Percentiles rank a stretch among this genome's conserved stretches.
These are phyloP conservation scores for Inonotus obliquus DNA, from an alignment of 1,284 basidiomycete species.

Conservation along the genomic window DNA sequence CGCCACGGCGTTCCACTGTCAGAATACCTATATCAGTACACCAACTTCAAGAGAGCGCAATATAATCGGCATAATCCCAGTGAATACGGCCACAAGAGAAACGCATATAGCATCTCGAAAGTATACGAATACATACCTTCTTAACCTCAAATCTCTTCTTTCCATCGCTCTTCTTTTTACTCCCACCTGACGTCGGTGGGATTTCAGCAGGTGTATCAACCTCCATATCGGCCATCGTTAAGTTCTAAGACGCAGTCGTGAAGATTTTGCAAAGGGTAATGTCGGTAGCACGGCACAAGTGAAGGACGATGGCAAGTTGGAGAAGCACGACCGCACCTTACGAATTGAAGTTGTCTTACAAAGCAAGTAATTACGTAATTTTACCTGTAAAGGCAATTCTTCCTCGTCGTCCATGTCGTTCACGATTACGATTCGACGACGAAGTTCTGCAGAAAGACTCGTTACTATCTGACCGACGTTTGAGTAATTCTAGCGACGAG, in stretches of 20 bases:
- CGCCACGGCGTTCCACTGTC: conserved; percentile 92
- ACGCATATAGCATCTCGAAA: conserved; percentile 1
- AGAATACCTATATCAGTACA: conserved; percentile 18
- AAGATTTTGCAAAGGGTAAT: background rate
- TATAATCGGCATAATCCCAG: background rate
- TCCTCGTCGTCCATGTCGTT: too few relatives aligned
- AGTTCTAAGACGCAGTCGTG: background rate
- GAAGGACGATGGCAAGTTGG: background rate
- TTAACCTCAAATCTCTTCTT: conserved; percentile 91
- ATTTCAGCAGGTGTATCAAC: conserved; percentile 54
- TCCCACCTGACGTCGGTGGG: conserved; percentile 35
- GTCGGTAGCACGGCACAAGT: background rate
- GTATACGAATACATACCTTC: conserved; percentile 59
- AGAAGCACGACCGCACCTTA: too few relatives aligned
- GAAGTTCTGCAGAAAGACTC: too few relatives aligned
- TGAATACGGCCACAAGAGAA: background rate
- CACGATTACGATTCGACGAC: too few relatives aligned
- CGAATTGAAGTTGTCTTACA: too few relatives aligned
- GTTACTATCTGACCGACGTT: too few relatives aligned
- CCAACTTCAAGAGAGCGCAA: background rate
- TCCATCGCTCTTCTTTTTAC: conserved; percentile 44
- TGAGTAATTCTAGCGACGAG: too few relatives aligned
- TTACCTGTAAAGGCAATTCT: too few relatives aligned
- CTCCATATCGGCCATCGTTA: conserved; percentile 72
- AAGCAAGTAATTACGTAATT: too few relatives aligned